These are phyloP conservation scores for Monosporozyma servazzii DNA, from an alignment of 805 yeast species.

Conservation along the genomic window DNA sequence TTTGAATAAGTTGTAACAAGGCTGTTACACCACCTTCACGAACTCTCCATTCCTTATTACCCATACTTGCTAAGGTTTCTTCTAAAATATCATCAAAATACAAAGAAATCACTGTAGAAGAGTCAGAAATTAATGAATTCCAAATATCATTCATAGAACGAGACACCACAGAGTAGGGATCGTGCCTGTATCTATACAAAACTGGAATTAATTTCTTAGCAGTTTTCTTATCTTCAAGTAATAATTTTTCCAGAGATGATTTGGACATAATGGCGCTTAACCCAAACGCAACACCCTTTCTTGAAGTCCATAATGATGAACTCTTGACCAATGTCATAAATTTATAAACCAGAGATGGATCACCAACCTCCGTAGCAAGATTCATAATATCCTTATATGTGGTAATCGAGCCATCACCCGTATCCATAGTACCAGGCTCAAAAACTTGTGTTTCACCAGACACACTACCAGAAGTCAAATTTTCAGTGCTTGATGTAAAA, in stretches of 20 bases:
- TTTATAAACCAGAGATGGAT: conserved; percentile 85
- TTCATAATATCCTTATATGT: conserved; percentile 85
- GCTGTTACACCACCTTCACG: conserved; percentile 81
- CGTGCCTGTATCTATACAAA: conserved; percentile 74
- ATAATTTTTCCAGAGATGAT: conserved; percentile 55
- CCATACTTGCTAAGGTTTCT: conserved; percentile 61
- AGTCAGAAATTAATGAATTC: conserved; percentile 54
- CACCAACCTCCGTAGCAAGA: conserved; percentile 90
- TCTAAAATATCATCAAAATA: conserved; percentile 51
- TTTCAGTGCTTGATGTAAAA: conserved; percentile 48
- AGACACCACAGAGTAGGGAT: conserved; percentile 69
- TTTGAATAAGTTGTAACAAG: conserved; percentile 56
- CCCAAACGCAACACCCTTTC: conserved; percentile 92
- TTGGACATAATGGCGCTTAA: conserved; percentile 77
- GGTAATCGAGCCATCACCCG: conserved; percentile 78
- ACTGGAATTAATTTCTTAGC: conserved; percentile 66
- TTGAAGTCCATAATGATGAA: conserved; percentile 83
- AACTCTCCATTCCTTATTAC: conserved; percentile 84
- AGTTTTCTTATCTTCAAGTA: conserved; percentile 44
- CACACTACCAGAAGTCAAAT: conserved; percentile 54
- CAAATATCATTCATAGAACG: conserved; percentile 84
- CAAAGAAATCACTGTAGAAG: conserved; percentile 42
- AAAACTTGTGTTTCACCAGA: conserved; percentile 76
- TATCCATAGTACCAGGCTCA: conserved; percentile 69
- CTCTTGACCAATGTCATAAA: conserved; percentile 87